Evolutionary conservation across 1,284 basidiomycete species (phyloP), one percentile per base, ranked within the genome.

Genomic region (Sporisorium iseilematis-ciliati): DNA sequence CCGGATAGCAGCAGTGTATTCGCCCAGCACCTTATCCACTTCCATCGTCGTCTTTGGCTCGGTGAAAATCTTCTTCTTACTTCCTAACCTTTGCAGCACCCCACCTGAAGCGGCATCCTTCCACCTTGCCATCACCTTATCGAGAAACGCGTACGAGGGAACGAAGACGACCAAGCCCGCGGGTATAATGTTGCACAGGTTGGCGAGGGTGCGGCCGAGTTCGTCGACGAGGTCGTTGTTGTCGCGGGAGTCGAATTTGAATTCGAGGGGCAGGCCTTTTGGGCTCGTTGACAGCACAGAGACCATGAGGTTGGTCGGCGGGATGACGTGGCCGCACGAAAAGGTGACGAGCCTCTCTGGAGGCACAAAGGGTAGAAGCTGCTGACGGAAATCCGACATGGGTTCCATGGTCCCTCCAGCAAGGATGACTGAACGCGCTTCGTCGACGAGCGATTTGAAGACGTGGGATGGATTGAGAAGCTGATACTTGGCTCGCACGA

Each of bases 371-470:
- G 91, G 88, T 79, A 99, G 94, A 3, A 99, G 88, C 80, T 98
- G 95, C 58, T 88, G 88, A 29, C 90, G 88, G 25, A 98, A 90
- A 85, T 97, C 95, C n/a, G 92, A 91, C 50, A 97, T 91, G 8
- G 96, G 96, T 42, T 94, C 94, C 96, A 99, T 98, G 0, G 96
- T 99, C 2, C 96, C 96, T 10, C 96, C 96, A 0, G 95, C 95
- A 16, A 99, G 87, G 25, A 99, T 87, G 8, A 99, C 91, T 1
- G 92, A 90, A 38, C 94, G 88, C 0, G 95, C 93, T 51, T 89
- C 87, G 25, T 93, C 90, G 1, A 94, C 89, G 1, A 99, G 89
- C 35, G 93, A 91, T 57, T 88, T 88, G 85, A 99, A 99, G 63
- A 91, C 89, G 18, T 94, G 92, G 1, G 93, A 90, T 0, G 96